Conservation (phyloP, 306 rosid species). For the Prunus dulcis region DNA sequence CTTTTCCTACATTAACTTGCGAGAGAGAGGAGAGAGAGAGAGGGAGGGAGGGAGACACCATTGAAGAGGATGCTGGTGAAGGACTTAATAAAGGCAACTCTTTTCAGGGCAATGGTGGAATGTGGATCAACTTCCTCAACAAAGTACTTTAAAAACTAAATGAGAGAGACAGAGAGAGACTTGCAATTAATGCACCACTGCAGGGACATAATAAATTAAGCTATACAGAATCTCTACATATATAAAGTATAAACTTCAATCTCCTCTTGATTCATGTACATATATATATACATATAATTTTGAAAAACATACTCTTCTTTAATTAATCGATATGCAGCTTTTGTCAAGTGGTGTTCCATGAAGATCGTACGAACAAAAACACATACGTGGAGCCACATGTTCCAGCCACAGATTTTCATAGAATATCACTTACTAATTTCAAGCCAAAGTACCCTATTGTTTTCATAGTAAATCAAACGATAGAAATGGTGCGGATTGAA, state of each 20-base stretch:
- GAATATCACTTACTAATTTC: not conserved
- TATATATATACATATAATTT: too few species aligned
- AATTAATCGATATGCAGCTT: not conserved
- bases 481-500: not conserved
- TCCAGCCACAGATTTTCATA: not conserved
- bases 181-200: slow-evolving; percentile 1
- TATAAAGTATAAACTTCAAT: slow-evolving; percentile 2
- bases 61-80: slow-evolving; percentile 1
- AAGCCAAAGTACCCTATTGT: not conserved
- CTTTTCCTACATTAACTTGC: slow-evolving; percentile 5
- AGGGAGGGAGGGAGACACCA: not conserved
- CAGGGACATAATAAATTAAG: not conserved
- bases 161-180: slow-evolving; percentile 5
- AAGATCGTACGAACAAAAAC: not conserved
- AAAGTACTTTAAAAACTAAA: not conserved
- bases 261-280: not conserved
- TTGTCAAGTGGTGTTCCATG: not conserved
- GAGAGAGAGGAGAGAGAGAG: not conserved
- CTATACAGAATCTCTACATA: not conserved
- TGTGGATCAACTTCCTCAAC: not conserved
- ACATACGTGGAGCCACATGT: not conserved
- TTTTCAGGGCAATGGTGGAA: not conserved
- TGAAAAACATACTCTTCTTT: not conserved
- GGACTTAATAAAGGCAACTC: not conserved
- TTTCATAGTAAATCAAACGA: not conserved